These are phyloP conservation scores for Lagenaria siceraria DNA, from an alignment of 306 rosid species.

Conservation along the genomic window DNA sequence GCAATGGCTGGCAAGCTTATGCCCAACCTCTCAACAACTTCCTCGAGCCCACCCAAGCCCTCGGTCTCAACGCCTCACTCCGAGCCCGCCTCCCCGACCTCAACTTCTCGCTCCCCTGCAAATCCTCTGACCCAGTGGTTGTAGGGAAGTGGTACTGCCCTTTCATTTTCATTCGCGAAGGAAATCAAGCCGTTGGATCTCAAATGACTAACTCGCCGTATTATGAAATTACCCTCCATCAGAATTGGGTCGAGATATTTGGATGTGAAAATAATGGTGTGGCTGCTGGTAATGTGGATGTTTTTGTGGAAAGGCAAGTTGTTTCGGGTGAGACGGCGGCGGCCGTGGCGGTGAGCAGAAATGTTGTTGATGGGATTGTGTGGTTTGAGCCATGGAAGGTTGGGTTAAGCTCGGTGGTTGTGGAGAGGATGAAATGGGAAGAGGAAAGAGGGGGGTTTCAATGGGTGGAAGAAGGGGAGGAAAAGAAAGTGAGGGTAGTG, in stretches of 20 bases:
- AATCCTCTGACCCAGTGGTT: slow-evolving; percentile 7
- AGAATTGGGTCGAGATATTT: slow-evolving; percentile 45
- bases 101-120: neutral
- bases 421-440: slow-evolving; percentile 58
- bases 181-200: slow-evolving; percentile 21
- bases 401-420: slow-evolving; percentile 36
- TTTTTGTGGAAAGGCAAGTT: slow-evolving; percentile 26
- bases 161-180: slow-evolving; percentile 47
- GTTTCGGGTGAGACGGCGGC: slow-evolving; percentile 13
- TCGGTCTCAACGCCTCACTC: slow-evolving; percentile 30
- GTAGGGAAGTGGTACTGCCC: slow-evolving; percentile 75
- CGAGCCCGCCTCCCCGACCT: slow-evolving; percentile 25
- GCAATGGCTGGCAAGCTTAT: slow-evolving; percentile 28
- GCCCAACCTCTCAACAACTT: slow-evolving; percentile 16
- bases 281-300: slow-evolving; percentile 20
- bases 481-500: slow-evolving; percentile 8
- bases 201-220: slow-evolving; percentile 39
- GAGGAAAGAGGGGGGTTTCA: slow-evolving; percentile 21
- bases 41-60: slow-evolving; percentile 25
- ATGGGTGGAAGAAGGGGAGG: slow-evolving; percentile 14
- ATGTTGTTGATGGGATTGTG: slow-evolving; percentile 16
- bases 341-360: slow-evolving; percentile 15
- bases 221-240: slow-evolving; percentile 58
- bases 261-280: neutral
- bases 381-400: slow-evolving; percentile 28